Evolutionary conservation across 805 yeast genomes (phyloP).

Genomic region (Metschnikowia lachancei): DNA sequence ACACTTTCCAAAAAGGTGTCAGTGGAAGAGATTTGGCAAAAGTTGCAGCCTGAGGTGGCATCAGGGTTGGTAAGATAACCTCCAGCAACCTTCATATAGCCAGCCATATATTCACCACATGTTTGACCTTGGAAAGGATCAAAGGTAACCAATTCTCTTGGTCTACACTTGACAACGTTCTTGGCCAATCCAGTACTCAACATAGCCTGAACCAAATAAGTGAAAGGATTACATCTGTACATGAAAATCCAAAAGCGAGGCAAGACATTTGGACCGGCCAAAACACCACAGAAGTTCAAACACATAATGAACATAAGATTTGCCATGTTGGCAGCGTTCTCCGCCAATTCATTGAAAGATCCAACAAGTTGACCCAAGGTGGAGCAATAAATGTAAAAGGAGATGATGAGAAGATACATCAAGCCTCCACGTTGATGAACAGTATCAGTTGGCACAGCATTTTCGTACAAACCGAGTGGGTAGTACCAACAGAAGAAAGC

Average conservation of each 20-base stretch:
- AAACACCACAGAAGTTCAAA: constrained; percentile 75
- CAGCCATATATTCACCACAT: constrained; percentile 54
- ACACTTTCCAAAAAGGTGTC: constrained; percentile 54
- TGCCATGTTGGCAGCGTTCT: constrained; percentile 28
- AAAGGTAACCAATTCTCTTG: constrained; percentile 28
- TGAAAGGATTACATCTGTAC: constrained; percentile 71
- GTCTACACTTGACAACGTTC: constrained; percentile 48
- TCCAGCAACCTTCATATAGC: constrained; percentile 38
- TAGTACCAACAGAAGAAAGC: constrained; percentile 67
- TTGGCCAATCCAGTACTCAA: constrained; percentile 45
- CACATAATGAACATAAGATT: constrained; percentile 26
- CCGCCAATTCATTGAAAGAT: constrained; percentile 24
- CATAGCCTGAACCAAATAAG: constrained; percentile 48
- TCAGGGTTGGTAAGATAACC: constrained; percentile 61
- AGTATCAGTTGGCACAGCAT: constrained; percentile 19
- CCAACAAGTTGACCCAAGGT: constrained; percentile 26
- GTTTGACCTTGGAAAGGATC: constrained; percentile 55
- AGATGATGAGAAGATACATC: constrained; percentile 31
- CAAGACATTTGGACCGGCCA: constrained; percentile 54
- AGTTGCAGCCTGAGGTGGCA: constrained; percentile 56
- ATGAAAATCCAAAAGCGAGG: constrained; percentile 86
- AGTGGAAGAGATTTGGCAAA: constrained; percentile 57
- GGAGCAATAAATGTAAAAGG: constrained; percentile 22
- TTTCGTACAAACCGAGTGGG: constrained; percentile 30
- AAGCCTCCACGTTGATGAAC: constrained; percentile 34